Evolutionary conservation across 192 early-diverging fungal genomes (phyloP), one percentile per base, ranked within the genome.

Genomic region (Coemansia sp.): DNA sequence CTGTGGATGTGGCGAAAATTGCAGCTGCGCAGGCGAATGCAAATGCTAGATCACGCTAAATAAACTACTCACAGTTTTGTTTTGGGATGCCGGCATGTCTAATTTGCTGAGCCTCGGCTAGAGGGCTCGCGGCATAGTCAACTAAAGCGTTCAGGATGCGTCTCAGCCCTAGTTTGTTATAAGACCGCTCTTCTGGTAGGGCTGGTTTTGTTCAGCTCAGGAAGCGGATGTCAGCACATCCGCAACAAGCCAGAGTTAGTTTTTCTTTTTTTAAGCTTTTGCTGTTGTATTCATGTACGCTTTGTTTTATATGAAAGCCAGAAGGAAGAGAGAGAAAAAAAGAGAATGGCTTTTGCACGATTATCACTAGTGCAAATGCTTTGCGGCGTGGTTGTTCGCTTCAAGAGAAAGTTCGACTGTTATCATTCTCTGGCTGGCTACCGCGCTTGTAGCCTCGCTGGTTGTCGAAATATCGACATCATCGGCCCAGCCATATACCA

Each of bases 401-500:
- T 32, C 57, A 32, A 81, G 45, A n/a, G 70, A 72, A 7, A 81
- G 61, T 46, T 81, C 78, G 1, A 75, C 67, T 11, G 68, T 13
- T 39, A 79, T 71, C 17, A 40, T 42, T 9, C 50, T 16, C 4
- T 45, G 43, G 38, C 46, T 25, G 19, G 42, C 37, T 42, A 40
- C 64, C 13, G 20, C 41, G 13, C 22, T 39, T 14, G 39, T 19
- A 14, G 38, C 50, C n/a, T 39, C 42, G 41, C 32, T 57, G 39
- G 19, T n/a, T 14, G 6, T 40, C 16, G 22, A n/a, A 42, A 49
- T 68, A 38, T 64, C 69, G 4, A 62, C 63, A 60, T 81, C 73
- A 10, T 81, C 71, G 1, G 74, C 70, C 79, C 79, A 81, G 45
- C 79, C 79, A 16, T 81, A 76, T 70, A 73, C 56, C 79, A 81